Evolutionary conservation across 2,329 filamentous ascomycete genomes (phyloP), one percentile per base, ranked within the genome.

Genomic region (Magnaporthiopsis incrustans): DNA sequence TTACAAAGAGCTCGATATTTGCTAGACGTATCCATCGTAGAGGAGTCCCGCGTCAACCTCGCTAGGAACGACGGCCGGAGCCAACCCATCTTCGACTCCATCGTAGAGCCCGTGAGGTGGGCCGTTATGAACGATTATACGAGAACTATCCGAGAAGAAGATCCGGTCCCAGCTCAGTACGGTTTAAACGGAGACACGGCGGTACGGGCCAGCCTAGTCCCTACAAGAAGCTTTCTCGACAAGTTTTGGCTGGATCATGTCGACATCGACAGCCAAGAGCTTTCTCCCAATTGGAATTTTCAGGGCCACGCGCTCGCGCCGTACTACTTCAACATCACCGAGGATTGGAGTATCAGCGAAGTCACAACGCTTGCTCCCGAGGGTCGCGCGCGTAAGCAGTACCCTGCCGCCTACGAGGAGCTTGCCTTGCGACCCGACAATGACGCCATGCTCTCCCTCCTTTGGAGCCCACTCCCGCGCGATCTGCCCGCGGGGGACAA

Each of bases 41-140:
- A 77, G 64, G 75, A 77, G 65, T 75, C 75, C 15, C 67, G 74
- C 6, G 72, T 77, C 15, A 70, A 63, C 35, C 25, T 58, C 25
- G 18, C 15, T 18, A 50, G 5, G 18, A 58, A 58, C 11, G 25
- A 58, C 25, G 57, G 15, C 25, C 68, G 68, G 12, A 67, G 66
- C n/a, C 30, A 63, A 8, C 66, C 50, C 35, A 76, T 77, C 11
- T 75, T 69, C 63, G 63, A 73, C 18, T 10, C 64, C 66, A 72
- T 78, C 68, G 61, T 67, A 2, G 14, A 68, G 10, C 70, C 70
- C 11, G 57, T 69, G 15, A 68, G 67, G n/a, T 77, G 71, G 63
- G 62, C 62, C 2, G 67, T 76, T 59, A 75, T 78, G 74, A 66
- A 78, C 67, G 76, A 78, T 67, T 77, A 77, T 67, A 67, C 63